Evolutionary conservation across 805 yeast species (phyloP).

Genomic region (Metschnikowia continentalis): DNA sequence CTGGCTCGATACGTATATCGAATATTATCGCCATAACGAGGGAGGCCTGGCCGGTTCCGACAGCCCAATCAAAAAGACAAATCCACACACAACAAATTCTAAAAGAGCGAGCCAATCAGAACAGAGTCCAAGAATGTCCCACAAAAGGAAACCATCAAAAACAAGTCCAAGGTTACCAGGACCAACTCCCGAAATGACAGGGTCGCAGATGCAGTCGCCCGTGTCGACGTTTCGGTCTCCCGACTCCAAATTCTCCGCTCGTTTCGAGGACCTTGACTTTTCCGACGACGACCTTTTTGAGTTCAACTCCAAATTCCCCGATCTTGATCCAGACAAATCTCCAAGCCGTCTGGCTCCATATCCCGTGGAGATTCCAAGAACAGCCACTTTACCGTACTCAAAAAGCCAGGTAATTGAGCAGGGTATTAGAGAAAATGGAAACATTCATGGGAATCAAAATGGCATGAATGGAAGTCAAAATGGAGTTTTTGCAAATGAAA

Average conservation of each 20-base stretch:
- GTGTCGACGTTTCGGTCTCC: neutral
- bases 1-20: conserved; percentile 40
- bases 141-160: no score
- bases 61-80: neutral
- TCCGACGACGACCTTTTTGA: conserved; percentile 10
- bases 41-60: neutral
- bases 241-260: neutral
- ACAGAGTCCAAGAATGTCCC: neutral
- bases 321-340: neutral
- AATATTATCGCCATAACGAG: conserved; percentile 24
- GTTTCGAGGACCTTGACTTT: neutral
- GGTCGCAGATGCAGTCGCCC: neutral
- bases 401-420: no score
- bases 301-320: conserved; percentile 14
- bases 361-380: conserved; percentile 5
- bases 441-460: no score
- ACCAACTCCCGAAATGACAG: no score
- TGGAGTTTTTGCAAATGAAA: no score
- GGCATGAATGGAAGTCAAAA: no score
- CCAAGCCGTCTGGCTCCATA: neutral
- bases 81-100: no score
- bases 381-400: neutral
- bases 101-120: neutral
- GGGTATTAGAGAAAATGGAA: no score
- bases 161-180: neutral